phyloP scores from a whole-genome alignment of 129 eudicot species.

The Flaveria trinervia region DNA sequence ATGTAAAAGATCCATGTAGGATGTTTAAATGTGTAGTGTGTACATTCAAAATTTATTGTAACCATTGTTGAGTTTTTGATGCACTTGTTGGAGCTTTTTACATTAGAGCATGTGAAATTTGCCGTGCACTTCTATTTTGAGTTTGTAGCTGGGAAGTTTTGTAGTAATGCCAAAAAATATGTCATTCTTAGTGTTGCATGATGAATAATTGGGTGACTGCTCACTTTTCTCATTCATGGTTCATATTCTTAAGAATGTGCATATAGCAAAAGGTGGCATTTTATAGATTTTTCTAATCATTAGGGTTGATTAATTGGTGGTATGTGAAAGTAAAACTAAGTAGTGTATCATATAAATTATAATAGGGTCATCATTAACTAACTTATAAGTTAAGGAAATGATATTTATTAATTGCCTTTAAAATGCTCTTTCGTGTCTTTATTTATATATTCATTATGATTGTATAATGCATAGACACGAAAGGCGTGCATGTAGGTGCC shows the following conservation, averaged over 20 bases:
- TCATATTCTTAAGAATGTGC: constrained; percentile 7
- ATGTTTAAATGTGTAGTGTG: constrained; percentile 8
- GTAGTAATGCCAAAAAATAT: background rate
- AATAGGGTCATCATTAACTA: too few relatives aligned
- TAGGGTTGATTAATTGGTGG: background rate
- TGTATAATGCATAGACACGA: too few relatives aligned
- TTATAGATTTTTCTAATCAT: background rate
- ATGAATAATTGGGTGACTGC: background rate
- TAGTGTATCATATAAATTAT: background rate
- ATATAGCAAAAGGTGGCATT: background rate
- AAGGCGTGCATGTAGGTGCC: too few relatives aligned
- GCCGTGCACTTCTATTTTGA: constrained; percentile 13
- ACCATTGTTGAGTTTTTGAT: background rate
- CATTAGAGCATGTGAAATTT: constrained; percentile 5
- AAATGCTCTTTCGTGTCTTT: background rate
- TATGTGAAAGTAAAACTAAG: background rate
- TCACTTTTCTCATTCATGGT: constrained; percentile 1
- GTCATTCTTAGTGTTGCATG: background rate
- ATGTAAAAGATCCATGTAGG: background rate
- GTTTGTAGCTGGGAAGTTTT: background rate
- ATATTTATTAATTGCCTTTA: constrained; percentile 1
- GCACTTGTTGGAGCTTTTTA: constrained; percentile 10
- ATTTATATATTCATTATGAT: background rate
- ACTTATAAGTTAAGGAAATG: constrained; percentile 15
- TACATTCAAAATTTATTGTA: constrained; percentile 5